Percentiles rank a stretch among this genome's conserved stretches.
Conservation (phyloP, 768 basidiomycete species). For the Agaricus subrufescens region DNA sequence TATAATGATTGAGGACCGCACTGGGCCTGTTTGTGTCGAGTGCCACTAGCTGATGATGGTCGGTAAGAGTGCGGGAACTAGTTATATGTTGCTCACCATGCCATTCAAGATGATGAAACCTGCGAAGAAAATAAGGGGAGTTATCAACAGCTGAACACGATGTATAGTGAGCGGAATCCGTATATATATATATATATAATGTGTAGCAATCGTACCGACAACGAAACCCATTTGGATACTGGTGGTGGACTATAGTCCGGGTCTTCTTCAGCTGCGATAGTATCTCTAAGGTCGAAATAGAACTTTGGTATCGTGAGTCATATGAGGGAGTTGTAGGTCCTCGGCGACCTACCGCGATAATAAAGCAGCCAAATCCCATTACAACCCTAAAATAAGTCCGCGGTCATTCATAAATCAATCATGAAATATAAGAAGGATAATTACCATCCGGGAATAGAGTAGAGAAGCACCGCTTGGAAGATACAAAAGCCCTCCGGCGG, state of each 20-base stretch:
- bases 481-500: neutral
- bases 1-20: neutral
- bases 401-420: neutral
- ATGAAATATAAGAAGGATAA: neutral
- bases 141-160: neutral
- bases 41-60: neutral
- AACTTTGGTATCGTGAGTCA: neutral
- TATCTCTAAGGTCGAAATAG: neutral
- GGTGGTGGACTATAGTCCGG: neutral
- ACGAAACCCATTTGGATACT: neutral
- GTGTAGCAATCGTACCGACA: neutral
- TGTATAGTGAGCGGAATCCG: neutral
- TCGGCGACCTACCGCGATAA: neutral
- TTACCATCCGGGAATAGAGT: conserved; percentile 10
- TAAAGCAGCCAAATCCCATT: conserved; percentile 4
- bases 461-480: conserved; percentile 6
- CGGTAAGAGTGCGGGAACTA: neutral
- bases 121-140: conserved; percentile 3
- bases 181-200: too few species aligned
- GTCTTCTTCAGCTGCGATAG: neutral
- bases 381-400: neutral
- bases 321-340: too few species aligned
- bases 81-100: neutral
- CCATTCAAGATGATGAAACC: conserved; percentile 1
- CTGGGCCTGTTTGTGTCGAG: neutral